phyloP scores from a whole-genome alignment of 2,329 filamentous ascomycete species.

The Anthostomella pinea region DNA sequence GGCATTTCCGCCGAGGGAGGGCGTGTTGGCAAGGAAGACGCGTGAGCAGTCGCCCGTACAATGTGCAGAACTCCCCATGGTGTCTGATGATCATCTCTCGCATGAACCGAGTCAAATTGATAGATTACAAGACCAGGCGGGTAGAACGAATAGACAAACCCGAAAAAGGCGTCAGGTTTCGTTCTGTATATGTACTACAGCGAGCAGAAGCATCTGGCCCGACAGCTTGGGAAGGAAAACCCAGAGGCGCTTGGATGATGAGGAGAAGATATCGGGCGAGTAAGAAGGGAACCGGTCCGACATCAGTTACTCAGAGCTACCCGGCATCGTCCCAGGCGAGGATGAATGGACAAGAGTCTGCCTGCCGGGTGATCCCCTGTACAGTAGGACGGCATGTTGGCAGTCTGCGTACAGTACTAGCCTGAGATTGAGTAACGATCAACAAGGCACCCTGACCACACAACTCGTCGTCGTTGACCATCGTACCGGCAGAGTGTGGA shows the following conservation, averaged over 20 bases:
- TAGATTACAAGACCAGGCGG: constrained; percentile 1
- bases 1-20: constrained; percentile 38
- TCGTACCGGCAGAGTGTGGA: not conserved
- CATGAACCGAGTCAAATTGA: constrained; percentile 4
- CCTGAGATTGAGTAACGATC: not conserved
- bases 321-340: not conserved
- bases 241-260: constrained; percentile 6
- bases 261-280: constrained; percentile 7
- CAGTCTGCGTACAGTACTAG: constrained; percentile 1
- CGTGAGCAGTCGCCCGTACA: constrained; percentile 19
- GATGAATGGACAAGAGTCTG: constrained; percentile 1
- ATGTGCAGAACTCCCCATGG: constrained; percentile 22
- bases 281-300: constrained; percentile 4
- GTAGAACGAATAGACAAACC: not conserved
- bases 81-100: constrained; percentile 14
- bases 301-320: constrained; percentile 2
- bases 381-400: constrained; percentile 7
- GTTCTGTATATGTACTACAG: constrained; percentile 10
- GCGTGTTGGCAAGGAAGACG: constrained; percentile 36
- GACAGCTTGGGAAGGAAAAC: constrained; percentile 7
- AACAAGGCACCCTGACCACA: not conserved
- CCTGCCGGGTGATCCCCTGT: constrained; percentile 6
- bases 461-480: not conserved
- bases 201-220: constrained; percentile 2
- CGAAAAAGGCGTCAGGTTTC: not conserved